Evolutionary conservation across 2,329 filamentous ascomycete species (phyloP), one percentile per base, ranked within the genome.

Genomic region (Trichophaea hybrida): DNA sequence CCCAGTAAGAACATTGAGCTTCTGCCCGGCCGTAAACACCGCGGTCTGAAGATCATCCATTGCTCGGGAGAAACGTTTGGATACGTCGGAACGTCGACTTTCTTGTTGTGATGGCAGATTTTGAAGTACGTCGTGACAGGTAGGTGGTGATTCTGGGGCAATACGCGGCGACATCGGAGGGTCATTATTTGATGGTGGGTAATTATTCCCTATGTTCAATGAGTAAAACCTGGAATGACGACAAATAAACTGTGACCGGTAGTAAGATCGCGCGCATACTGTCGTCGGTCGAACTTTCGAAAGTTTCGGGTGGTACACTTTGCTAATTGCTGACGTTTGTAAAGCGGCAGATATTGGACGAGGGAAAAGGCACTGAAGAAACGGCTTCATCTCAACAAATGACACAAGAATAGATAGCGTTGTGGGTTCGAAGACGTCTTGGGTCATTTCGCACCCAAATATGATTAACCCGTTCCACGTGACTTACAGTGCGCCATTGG

Each of bases 11-110:
- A 90, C 88, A 73, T 96, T 98, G 73, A 98, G 80, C 61, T 86
- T 85, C 71, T 93, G 87, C 1, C 88, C 88, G 3, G 90, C 90
- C 55, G 85, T 80, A 65, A 95, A 85, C 50, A 94, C 79, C 68
- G 91, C 89, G 35, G 84, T 81, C 70, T 97, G 88, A 17, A 96
- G 72, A 64, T 87, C 83, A 74, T 98, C 93, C 87, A 97, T 94
- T 70, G 94, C 75, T 59, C 78, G 73, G 52, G 80, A 81, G 70
- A 93, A 81, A 58, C 78, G 76, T 66, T 81, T 82, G 5, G 77
- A 80, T 44, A 80, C 65, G 53, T 79, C 72, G 65, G 79, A 83
- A 70, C 81, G 73, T 55, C 77, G 76, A 13, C 73, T 71, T 60
- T 79, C 76, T 33, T 73, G 71, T 56, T 78, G 74, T 6, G 79